These are phyloP conservation scores for Wickerhamomyces sp. DNA, from an alignment of 1,139 yeast genomes.

Conservation along the genomic window DNA sequence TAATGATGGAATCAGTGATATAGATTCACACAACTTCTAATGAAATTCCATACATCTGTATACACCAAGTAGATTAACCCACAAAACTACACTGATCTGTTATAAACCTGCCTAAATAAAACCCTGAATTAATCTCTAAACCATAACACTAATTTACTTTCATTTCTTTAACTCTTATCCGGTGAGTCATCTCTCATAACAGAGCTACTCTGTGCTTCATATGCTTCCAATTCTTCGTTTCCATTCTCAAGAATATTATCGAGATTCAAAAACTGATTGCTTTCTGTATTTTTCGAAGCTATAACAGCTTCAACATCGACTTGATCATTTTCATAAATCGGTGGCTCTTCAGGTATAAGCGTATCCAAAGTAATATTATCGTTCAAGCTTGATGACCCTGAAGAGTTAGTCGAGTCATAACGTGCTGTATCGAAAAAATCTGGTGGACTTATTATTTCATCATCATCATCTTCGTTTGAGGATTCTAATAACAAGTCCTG, in stretches of 20 bases:
- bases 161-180: neutral
- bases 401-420: slow-evolving; percentile 18
- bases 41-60: too few species aligned
- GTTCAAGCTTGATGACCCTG: slow-evolving; percentile 6
- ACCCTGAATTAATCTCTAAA: neutral
- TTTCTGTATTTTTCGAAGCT: slow-evolving; percentile 16
- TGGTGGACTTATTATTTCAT: slow-evolving; percentile 25
- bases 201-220: neutral
- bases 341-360: slow-evolving; percentile 31
- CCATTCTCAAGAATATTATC: slow-evolving; percentile 1
- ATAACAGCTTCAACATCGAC: slow-evolving; percentile 20
- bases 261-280: slow-evolving; percentile 20
- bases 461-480: slow-evolving; percentile 32
- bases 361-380: slow-evolving; percentile 30
- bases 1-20: neutral
- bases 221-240: neutral
- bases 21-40: neutral
- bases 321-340: slow-evolving; percentile 29
- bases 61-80: too few species aligned
- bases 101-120: too few species aligned
- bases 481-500: slow-evolving; percentile 36
- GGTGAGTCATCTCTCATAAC: neutral
- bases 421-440: slow-evolving; percentile 26
- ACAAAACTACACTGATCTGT: too few species aligned
- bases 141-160: neutral